Evolutionary conservation across 2,329 filamentous ascomycete species (phyloP), one percentile per base, ranked within the genome.

Genomic region (Xylaria arbuscula): DNA sequence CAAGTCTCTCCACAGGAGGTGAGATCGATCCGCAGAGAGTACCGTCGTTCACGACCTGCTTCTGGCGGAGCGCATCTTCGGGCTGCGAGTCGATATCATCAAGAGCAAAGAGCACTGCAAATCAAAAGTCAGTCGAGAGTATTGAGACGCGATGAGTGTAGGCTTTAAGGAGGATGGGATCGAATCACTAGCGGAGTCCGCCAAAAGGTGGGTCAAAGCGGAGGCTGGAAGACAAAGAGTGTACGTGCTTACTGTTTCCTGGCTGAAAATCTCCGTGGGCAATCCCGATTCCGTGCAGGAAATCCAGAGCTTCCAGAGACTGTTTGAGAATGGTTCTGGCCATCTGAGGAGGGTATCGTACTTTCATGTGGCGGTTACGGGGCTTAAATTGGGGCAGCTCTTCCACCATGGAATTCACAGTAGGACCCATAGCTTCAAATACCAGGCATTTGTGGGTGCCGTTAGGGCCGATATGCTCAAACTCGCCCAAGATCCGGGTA

Each of bases 401-500:
- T 65, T 81, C 76, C 64, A 82, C 76, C 66, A 66, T 70, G 51
- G 78, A 75, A 11, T 80, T 76, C 22, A 83, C 75, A 70, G 75
- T 83, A 6, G 81, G 77, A 1, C 80, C 81, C 28, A 83, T 60
- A 9, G 80, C 72, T 48, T 83, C 79, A 53, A 80, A 77, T 6
- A 85, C 80, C 0, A 85, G 72, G 70, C 83, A 85, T 17, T 76
- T 70, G 66, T 85, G 82, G 1, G 34, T 75, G 13, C 83, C 82
- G 72, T 85, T 85, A 8, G 82, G 82, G 17, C 83, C 82, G 1
- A 70, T 45, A 42, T 81, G 56, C 13, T 78, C 48, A 48, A 84
- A 84, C 13, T 73, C 15, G 69, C 82, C 78, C 17, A 80, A 69
- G 40, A 83, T 50, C 19, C 67, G 75, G 47, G 81, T 77, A 11